Evolutionary conservation across 345 rosid species (phyloP).

Genomic region (Excoecaria cochinchinensis): DNA sequence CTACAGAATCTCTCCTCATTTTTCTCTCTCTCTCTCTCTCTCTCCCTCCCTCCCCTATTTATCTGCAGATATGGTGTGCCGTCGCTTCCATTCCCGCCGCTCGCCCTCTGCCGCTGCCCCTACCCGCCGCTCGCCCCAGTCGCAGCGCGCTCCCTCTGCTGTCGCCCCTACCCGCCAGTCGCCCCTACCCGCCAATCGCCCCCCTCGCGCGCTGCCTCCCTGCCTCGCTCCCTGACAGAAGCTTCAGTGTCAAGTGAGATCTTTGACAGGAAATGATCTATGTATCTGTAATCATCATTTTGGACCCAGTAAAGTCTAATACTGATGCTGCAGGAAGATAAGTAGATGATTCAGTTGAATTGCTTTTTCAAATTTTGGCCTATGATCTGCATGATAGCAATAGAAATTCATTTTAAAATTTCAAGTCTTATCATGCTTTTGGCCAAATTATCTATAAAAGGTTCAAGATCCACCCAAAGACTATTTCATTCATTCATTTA

Average conservation of each 20-base stretch:
- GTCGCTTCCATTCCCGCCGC: no score
- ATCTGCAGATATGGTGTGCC: no score
- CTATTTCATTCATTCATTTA: neutral
- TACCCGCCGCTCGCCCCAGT: no score
- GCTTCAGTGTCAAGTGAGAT: neutral
- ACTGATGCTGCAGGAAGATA: conserved; percentile 9
- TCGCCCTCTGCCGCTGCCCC: no score
- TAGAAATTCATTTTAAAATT: neutral
- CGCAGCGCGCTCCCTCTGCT: no score
- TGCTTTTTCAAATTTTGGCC: neutral
- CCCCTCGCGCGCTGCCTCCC: no score
- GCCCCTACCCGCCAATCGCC: no score
- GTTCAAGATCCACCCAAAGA: neutral
- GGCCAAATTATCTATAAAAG: neutral
- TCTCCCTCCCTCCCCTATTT: no score
- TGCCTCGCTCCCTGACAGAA: no score
- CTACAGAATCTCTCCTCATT: no score
- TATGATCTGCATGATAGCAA: neutral
- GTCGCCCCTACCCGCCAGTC: no score
- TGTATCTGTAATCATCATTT: neutral
- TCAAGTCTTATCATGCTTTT: neutral
- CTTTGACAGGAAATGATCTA: neutral
- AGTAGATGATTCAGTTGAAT: neutral
- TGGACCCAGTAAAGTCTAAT: neutral
- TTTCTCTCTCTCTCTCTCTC: no score